Percentiles rank a stretch among this genome's conserved stretches.
Conservation (phyloP, 495 filamentous ascomycete species). For the Sphaerosporella brunnea region DNA sequence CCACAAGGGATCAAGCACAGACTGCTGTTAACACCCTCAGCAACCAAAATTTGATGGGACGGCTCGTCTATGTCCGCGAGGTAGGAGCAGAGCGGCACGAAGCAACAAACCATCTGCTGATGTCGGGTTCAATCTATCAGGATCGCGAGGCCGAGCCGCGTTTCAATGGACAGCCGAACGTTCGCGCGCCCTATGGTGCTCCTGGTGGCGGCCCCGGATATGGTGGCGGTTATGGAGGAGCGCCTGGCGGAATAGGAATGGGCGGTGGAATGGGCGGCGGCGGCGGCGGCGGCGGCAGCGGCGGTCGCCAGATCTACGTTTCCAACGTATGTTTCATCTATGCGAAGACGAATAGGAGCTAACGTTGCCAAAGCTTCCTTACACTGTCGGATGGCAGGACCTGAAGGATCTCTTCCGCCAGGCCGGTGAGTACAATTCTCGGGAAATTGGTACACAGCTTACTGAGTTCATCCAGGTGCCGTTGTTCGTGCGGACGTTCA, state of each 20-base stretch:
- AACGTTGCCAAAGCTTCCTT: slow-evolving; percentile 76
- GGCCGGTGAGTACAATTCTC: slow-evolving; percentile 47
- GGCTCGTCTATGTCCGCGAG: slow-evolving; percentile 96
- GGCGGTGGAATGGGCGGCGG: slow-evolving; percentile 38
- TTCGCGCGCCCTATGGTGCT: slow-evolving; percentile 50
- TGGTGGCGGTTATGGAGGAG: slow-evolving; percentile 29
- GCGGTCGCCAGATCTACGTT: slow-evolving; percentile 83
- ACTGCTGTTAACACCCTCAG: slow-evolving; percentile 93
- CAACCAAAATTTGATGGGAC: slow-evolving; percentile 96
- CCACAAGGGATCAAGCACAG: slow-evolving; percentile 96
- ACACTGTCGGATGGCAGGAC: slow-evolving; percentile 97
- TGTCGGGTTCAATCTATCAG: too few species aligned
- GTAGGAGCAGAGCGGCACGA: too few species aligned
- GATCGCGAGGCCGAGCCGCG: slow-evolving; percentile 93
- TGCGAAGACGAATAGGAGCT: too few species aligned
- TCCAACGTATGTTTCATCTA: slow-evolving; percentile 69
- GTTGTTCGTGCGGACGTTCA: slow-evolving; percentile 96
- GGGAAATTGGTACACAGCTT: background rate
- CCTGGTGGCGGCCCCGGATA: slow-evolving; percentile 31
- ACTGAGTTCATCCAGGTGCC: slow-evolving; percentile 47
- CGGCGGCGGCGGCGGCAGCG: slow-evolving; percentile 42
- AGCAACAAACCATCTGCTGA: too few species aligned
- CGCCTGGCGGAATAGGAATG: slow-evolving; percentile 33
- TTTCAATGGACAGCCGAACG: slow-evolving; percentile 57
- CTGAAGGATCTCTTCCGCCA: slow-evolving; percentile 97